phyloP scores from a whole-genome alignment of 495 filamentous ascomycete species.

The Penicillium argentinense region DNA sequence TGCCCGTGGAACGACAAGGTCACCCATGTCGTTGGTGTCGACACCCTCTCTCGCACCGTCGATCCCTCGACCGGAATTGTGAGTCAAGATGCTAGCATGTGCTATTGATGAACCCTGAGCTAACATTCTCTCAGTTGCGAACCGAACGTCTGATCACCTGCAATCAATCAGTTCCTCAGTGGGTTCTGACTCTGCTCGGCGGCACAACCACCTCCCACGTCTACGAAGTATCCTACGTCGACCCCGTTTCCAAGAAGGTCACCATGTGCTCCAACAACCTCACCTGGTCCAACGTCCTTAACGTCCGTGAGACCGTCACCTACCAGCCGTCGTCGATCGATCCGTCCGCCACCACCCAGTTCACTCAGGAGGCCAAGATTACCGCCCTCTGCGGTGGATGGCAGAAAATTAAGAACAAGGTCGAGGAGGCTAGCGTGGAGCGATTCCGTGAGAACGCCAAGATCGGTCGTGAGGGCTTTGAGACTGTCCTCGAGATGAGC shows the following conservation, averaged over 20 bases:
- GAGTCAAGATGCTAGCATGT: slow-evolving; percentile 31
- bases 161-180: slow-evolving; percentile 82
- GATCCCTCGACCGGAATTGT: slow-evolving; percentile 83
- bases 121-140: slow-evolving; percentile 61
- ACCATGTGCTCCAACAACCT: slow-evolving; percentile 94
- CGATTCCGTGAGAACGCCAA: slow-evolving; percentile 87
- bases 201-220: slow-evolving; percentile 75
- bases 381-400: slow-evolving; percentile 93
- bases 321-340: slow-evolving; percentile 64
- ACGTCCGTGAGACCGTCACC: slow-evolving; percentile 83
- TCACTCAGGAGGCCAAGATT: slow-evolving; percentile 85
- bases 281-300: slow-evolving; percentile 83
- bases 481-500: slow-evolving; percentile 91
- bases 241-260: slow-evolving; percentile 75
- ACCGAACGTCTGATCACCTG: slow-evolving; percentile 97
- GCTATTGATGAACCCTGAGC: neutral
- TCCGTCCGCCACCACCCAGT: slow-evolving; percentile 64
- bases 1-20: slow-evolving; percentile 97
- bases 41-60: slow-evolving; percentile 80
- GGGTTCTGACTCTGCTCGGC: slow-evolving; percentile 75
- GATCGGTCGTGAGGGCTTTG: slow-evolving; percentile 89
- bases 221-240: slow-evolving; percentile 93
- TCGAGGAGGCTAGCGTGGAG: slow-evolving; percentile 88
- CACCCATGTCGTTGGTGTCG: slow-evolving; percentile 90
- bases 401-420: slow-evolving; percentile 90